These are phyloP conservation scores for Sordariomycetes sp. DNA, from an alignment of 2,329 filamentous ascomycete genomes.

Conservation along the genomic window DNA sequence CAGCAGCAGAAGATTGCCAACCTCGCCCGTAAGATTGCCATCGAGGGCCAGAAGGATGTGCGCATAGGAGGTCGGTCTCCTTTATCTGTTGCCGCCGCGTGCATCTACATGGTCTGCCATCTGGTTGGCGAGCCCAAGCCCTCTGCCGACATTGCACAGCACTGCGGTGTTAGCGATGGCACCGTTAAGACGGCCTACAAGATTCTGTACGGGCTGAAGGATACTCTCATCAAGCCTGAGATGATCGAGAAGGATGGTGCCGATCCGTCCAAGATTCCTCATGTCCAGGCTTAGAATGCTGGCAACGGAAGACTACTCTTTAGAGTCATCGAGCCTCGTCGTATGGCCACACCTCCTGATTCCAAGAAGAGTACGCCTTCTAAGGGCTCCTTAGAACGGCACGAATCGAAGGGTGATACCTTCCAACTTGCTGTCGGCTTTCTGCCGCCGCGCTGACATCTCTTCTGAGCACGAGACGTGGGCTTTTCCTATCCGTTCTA, in stretches of 20 bases:
- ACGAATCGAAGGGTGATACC: no score
- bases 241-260: constrained; percentile 70
- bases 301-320: no score
- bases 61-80: constrained; percentile 66
- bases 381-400: no score
- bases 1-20: constrained; percentile 66
- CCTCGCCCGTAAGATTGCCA: constrained; percentile 50
- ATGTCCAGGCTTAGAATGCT: constrained; percentile 20
- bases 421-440: no score
- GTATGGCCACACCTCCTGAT: no score
- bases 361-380: no score
- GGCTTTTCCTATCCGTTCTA: no score
- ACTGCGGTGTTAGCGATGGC: constrained; percentile 88
- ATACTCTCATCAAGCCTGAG: constrained; percentile 64
- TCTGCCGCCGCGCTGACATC: no score
- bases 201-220: constrained; percentile 65
- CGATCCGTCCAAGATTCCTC: constrained; percentile 61
- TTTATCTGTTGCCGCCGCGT: constrained; percentile 85
- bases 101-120: constrained; percentile 92
- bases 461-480: no score
- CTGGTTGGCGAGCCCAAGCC: constrained; percentile 70
- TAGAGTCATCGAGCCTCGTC: no score
- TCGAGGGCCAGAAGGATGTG: constrained; percentile 2
- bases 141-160: constrained; percentile 77
- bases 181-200: constrained; percentile 97